Evolutionary conservation across 352 stramenopile species (phyloP).

Genomic region (Phytophthora meadii): DNA sequence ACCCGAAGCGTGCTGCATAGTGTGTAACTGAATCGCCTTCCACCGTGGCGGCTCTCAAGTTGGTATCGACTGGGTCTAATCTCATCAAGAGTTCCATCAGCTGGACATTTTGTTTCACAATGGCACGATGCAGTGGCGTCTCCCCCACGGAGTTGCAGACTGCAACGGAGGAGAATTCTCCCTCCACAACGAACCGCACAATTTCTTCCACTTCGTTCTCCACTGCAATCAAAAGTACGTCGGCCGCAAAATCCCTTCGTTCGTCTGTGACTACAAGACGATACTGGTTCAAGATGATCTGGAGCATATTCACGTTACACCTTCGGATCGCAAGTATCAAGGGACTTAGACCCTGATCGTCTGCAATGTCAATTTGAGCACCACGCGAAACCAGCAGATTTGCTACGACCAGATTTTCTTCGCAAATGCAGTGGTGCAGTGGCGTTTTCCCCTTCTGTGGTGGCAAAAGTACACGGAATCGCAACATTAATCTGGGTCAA

Average conservation of each 20-base stretch:
- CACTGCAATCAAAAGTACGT: slow-evolving; percentile 12
- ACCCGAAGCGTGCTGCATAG: slow-evolving; percentile 23
- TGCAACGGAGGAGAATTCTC: slow-evolving; percentile 13
- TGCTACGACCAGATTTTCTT: slow-evolving; percentile 23
- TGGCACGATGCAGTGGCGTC: slow-evolving; percentile 27
- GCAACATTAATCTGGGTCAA: background rate
- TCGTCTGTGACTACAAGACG: slow-evolving; percentile 22
- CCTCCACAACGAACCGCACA: slow-evolving; percentile 28
- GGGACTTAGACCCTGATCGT: slow-evolving; percentile 6
- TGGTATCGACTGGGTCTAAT: slow-evolving; percentile 4
- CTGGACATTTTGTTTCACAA: slow-evolving; percentile 14
- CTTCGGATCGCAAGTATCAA: slow-evolving; percentile 17
- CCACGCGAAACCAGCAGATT: slow-evolving; percentile 24
- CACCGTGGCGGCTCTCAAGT: slow-evolving; percentile 4
- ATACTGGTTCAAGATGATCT: slow-evolving; percentile 37
- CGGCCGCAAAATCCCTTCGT: slow-evolving; percentile 17
- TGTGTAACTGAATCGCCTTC: slow-evolving; percentile 8
- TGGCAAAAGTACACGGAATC: background rate
- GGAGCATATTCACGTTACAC: slow-evolving; percentile 19
- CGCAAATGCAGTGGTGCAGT: slow-evolving; percentile 28
- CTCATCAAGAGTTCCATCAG: slow-evolving; percentile 21
- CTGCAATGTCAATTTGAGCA: slow-evolving; percentile 21
- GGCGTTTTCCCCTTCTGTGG: slow-evolving; percentile 30
- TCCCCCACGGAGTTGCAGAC: slow-evolving; percentile 14
- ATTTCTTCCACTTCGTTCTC: slow-evolving; percentile 17